Conservation (phyloP, 345 rosid genomes). For the Moricandia moricandioides region DNA sequence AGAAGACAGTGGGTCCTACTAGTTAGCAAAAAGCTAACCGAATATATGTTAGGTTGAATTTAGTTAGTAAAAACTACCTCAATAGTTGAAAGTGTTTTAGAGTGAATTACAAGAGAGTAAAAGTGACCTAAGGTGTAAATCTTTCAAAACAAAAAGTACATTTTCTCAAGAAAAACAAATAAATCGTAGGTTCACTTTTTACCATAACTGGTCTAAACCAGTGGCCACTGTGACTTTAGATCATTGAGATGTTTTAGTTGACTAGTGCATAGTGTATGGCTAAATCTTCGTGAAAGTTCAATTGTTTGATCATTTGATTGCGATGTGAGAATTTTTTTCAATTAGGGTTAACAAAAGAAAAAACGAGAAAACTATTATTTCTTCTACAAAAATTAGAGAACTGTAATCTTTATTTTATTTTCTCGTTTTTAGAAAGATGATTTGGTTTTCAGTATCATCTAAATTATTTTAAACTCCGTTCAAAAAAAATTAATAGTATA, state of each 20-base stretch:
- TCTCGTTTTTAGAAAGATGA: neutral
- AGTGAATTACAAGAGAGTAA: too few species aligned
- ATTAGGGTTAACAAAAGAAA: neutral
- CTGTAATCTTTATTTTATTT: neutral
- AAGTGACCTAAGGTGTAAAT: too few species aligned
- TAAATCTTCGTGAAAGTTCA: neutral
- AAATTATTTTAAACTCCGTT: too few species aligned
- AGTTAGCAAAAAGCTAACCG: too few species aligned
- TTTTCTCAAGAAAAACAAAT: neutral
- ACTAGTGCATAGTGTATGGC: neutral
- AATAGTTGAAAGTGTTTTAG: too few species aligned
- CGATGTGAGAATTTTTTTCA: neutral
- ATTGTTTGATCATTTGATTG: neutral
- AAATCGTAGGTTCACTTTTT: neutral
- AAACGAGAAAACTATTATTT: neutral
- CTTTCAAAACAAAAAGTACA: neutral
- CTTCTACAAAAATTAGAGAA: neutral
- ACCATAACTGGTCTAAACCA: neutral
- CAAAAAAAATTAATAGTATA: too few species aligned
- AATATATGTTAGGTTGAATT: too few species aligned
- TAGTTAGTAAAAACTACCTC: too few species aligned
- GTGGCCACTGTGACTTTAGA: neutral
- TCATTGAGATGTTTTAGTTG: neutral
- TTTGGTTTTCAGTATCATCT: too few species aligned
- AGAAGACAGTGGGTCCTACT: too few species aligned